A percentile compares a stretch with the other conserved stretches of the same genome.
phyloP scores from a whole-genome alignment of 768 basidiomycete species.

The Kwoniella mangroviensis region DNA sequence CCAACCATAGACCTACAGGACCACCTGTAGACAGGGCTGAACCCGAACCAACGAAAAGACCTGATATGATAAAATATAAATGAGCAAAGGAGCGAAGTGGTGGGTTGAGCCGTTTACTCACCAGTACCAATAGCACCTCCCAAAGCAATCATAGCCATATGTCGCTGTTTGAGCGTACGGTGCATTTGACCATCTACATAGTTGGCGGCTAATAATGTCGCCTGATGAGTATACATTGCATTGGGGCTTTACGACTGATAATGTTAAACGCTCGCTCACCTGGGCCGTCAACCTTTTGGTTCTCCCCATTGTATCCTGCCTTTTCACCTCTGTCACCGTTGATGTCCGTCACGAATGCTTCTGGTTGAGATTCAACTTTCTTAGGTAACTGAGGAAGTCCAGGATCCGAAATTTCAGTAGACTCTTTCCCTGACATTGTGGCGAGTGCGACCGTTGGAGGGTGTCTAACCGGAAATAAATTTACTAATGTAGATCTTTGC shows the following conservation, averaged over 20 bases:
- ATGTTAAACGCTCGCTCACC: slow-evolving; percentile 17
- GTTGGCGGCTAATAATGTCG: slow-evolving; percentile 16
- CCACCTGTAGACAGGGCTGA: slow-evolving; percentile 47
- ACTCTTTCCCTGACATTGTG: slow-evolving; percentile 15
- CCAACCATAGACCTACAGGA: slow-evolving; percentile 55
- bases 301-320: slow-evolving; percentile 24
- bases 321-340: slow-evolving; percentile 22
- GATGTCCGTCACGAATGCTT: slow-evolving; percentile 16
- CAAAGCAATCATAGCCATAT: slow-evolving; percentile 58
- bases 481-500: no score
- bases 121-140: slow-evolving; percentile 57
- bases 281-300: slow-evolving; percentile 32
- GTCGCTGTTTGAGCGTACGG: slow-evolving; percentile 54
- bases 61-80: slow-evolving; percentile 6
- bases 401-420: slow-evolving; percentile 9
- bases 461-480: no score
- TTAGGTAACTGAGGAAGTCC: not conserved
- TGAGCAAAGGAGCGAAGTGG: not conserved
- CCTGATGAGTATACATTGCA: not conserved
- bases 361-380: slow-evolving; percentile 9
- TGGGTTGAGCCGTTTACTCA: slow-evolving; percentile 14
- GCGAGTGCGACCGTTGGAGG: not conserved
- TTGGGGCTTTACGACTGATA: no score
- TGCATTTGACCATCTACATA: slow-evolving; percentile 44
- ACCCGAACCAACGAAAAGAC: slow-evolving; percentile 56